A percentile compares a stretch with the other conserved stretches of the same genome.
These are phyloP conservation scores for Sugiyamaella neomexicana DNA, from an alignment of 1,139 yeast genomes.

Conservation along the genomic window DNA sequence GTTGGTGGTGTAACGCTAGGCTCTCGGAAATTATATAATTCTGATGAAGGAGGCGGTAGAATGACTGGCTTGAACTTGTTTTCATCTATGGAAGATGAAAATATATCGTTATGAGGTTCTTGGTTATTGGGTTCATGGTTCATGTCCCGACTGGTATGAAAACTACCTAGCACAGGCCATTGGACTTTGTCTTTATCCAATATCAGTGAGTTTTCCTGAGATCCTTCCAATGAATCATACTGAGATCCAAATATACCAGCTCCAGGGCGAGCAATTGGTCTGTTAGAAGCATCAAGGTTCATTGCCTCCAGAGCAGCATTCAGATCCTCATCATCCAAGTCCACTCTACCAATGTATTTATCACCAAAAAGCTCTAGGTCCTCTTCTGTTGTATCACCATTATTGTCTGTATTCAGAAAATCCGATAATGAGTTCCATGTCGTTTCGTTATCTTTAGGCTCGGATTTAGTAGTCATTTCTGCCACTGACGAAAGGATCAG, in stretches of 20 bases:
- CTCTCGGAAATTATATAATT: neutral
- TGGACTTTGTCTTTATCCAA: neutral
- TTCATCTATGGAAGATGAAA: neutral
- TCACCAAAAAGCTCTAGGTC: constrained; percentile 10
- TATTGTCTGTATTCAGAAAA: constrained; percentile 5
- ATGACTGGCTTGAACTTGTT: neutral
- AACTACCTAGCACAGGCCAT: constrained; percentile 5
- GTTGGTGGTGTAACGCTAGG: neutral
- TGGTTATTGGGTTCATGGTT: neutral
- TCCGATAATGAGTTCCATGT: constrained; percentile 8
- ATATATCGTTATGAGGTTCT: neutral
- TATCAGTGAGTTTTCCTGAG: constrained; percentile 5
- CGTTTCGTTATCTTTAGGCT: neutral
- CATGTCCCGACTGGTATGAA: neutral
- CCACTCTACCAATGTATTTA: constrained; percentile 11
- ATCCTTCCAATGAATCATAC: constrained; percentile 8
- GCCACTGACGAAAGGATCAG: too few relatives aligned
- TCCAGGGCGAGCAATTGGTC: constrained; percentile 4
- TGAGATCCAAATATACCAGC: constrained; percentile 11
- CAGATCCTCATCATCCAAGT: constrained; percentile 10
- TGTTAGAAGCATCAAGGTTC: constrained; percentile 6
- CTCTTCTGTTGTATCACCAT: constrained; percentile 13
- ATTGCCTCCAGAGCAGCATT: constrained; percentile 18
- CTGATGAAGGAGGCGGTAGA: constrained; percentile 11
- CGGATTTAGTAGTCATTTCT: neutral